Evolutionary conservation across 371 early-diverging fungal genomes (phyloP).

Genomic region (Lichtheimia hyalospora): DNA sequence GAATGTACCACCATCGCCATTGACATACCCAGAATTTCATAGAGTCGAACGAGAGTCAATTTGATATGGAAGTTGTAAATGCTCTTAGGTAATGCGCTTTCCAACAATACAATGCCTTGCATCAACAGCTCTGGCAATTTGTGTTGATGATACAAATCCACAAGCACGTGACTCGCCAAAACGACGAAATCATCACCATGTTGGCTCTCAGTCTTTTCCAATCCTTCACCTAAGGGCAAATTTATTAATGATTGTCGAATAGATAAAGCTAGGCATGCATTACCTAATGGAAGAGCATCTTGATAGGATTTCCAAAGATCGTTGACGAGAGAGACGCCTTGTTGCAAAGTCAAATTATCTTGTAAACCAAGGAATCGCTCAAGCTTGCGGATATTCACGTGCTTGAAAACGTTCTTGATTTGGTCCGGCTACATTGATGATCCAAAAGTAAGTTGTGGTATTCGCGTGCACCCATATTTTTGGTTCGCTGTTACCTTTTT

Average conservation of each 20-base stretch:
- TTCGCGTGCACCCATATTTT: not conserved
- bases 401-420: conserved; percentile 44
- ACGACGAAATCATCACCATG: conserved; percentile 80
- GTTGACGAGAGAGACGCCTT: conserved; percentile 31
- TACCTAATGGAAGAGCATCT: conserved; percentile 63
- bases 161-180: conserved; percentile 61
- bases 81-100: conserved; percentile 72
- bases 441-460: not conserved
- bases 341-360: conserved; percentile 8
- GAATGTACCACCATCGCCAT: not conserved
- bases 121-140: conserved; percentile 26
- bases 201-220: conserved; percentile 76
- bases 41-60: conserved; percentile 79
- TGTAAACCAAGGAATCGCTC: conserved; percentile 53
- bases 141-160: conserved; percentile 52
- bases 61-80: conserved; percentile 82
- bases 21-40: conserved; percentile 63
- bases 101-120: conserved; percentile 70
- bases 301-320: conserved; percentile 56
- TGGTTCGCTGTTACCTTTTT: conserved; percentile 27
- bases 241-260: not conserved
- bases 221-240: conserved; percentile 41
- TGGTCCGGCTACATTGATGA: conserved; percentile 16
- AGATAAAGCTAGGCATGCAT: too few species aligned
- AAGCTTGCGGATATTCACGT: conserved; percentile 55